Conservation (phyloP, 2,329 filamentous ascomycete species). For the Cladophialophora exuberans region DNA sequence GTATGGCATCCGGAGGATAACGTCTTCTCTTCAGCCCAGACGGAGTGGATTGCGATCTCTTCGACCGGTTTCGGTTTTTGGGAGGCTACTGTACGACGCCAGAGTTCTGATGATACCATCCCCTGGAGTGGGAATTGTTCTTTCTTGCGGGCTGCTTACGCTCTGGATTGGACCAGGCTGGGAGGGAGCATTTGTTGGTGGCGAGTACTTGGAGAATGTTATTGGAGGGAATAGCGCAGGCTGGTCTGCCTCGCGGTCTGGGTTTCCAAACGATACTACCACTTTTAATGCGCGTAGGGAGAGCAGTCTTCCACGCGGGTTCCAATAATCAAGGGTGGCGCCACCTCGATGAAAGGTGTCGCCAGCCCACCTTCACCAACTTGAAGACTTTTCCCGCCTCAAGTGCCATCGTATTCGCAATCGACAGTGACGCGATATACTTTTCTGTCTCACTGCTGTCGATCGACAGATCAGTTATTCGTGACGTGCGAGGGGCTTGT, state of each 20-base stretch:
- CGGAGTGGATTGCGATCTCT: conserved; percentile 9
- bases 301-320: conserved; percentile 3
- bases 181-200: conserved; percentile 3
- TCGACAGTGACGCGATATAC: too few species aligned
- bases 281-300: conserved; percentile 10
- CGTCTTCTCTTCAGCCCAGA: not conserved
- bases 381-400: too few species aligned
- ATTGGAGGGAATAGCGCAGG: conserved; percentile 6
- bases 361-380: too few species aligned
- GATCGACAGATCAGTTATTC: too few species aligned
- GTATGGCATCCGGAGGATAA: conserved; percentile 1
- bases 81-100: conserved; percentile 4
- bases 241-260: conserved; percentile 13
- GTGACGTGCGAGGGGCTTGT: too few species aligned
- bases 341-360: not conserved
- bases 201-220: conserved; percentile 1
- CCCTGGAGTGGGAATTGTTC: conserved; percentile 2
- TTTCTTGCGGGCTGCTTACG: not conserved
- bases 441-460: too few species aligned
- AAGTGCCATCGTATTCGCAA: too few species aligned
- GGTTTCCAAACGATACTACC: conserved; percentile 5
- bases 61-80: not conserved
- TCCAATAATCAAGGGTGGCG: not conserved
- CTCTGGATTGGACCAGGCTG: conserved; percentile 6
- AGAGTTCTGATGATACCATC: conserved; percentile 16